These are phyloP conservation scores for Neofusicoccum ribis DNA, from an alignment of 2,329 filamentous ascomycete genomes.

Conservation along the genomic window DNA sequence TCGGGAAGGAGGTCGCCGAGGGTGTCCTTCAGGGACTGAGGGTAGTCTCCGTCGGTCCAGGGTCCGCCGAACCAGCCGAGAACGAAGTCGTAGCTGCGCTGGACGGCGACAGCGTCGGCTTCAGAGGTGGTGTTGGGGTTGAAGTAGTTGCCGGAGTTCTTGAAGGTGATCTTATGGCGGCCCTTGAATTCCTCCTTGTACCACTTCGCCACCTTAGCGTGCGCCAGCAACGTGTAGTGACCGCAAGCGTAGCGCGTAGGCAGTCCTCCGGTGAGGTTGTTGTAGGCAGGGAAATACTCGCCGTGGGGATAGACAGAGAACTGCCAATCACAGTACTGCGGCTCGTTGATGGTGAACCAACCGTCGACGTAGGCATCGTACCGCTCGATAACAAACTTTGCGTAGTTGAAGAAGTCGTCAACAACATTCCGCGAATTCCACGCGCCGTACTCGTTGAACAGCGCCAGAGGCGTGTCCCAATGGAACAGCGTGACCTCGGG, in stretches of 20 bases:
- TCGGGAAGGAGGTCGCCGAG: constrained; percentile 41
- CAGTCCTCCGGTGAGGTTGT: constrained; percentile 42
- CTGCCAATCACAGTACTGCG: constrained; percentile 52
- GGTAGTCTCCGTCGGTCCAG: constrained; percentile 50
- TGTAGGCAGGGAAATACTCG: constrained; percentile 48
- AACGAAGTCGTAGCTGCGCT: constrained; percentile 44
- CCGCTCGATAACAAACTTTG: constrained; percentile 43
- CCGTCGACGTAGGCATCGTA: constrained; percentile 43
- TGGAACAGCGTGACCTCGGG: constrained; percentile 44
- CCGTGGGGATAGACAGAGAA: constrained; percentile 47
- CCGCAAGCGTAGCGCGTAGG: constrained; percentile 46
- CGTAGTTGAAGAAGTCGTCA: constrained; percentile 45
- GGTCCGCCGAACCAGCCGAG: constrained; percentile 49
- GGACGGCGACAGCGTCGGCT: constrained; percentile 38
- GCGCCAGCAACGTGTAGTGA: constrained; percentile 45
- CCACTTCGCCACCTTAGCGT: constrained; percentile 47
- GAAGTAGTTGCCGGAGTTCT: constrained; percentile 46
- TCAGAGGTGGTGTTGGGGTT: constrained; percentile 39
- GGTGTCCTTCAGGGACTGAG: constrained; percentile 40
- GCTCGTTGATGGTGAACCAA: constrained; percentile 46
- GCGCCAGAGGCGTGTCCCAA: constrained; percentile 45
- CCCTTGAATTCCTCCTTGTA: constrained; percentile 49
- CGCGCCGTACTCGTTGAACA: constrained; percentile 45
- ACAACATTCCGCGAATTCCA: constrained; percentile 42
- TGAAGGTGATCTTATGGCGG: constrained; percentile 42